Evolutionary conservation across 108 stramenopile genomes (phyloP).

Genomic region (Aurantiochytrium sp.): DNA sequence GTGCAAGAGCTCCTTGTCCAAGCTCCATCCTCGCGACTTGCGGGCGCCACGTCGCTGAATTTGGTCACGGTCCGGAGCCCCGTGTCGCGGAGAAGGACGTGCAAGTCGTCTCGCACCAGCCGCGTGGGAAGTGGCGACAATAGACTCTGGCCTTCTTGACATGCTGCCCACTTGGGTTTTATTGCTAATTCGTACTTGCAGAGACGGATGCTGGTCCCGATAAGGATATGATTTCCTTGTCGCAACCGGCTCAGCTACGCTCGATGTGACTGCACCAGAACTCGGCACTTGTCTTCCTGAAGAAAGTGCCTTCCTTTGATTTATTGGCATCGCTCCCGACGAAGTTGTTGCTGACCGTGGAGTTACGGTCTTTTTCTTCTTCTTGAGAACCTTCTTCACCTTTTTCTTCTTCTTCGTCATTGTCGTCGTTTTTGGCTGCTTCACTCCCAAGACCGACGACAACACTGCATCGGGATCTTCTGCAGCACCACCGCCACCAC

Average conservation of each 20-base stretch:
- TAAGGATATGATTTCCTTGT: background rate
- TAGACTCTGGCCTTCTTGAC: too few species aligned
- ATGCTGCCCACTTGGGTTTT: too few species aligned
- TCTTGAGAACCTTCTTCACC: background rate
- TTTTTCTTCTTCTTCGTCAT: background rate
- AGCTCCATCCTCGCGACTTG: background rate
- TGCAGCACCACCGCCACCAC: background rate
- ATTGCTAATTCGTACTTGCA: background rate
- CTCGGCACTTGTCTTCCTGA: too few species aligned
- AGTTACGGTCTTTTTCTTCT: too few species aligned
- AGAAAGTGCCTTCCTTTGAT: too few species aligned
- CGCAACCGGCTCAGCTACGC: background rate
- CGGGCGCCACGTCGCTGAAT: background rate
- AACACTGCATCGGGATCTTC: background rate
- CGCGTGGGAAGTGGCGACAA: too few species aligned
- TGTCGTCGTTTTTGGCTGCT: background rate
- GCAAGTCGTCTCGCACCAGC: background rate
- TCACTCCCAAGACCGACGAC: background rate
- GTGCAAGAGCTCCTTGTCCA: background rate
- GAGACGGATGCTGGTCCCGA: background rate
- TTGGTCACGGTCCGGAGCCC: background rate
- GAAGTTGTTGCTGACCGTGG: too few species aligned
- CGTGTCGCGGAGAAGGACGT: background rate
- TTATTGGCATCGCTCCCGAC: too few species aligned
- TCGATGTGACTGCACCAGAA: background rate